Evolutionary conservation across 2,329 filamentous ascomycete species (phyloP), one percentile per base, ranked within the genome.

Genomic region (Ophiostoma tasmaniense): DNA sequence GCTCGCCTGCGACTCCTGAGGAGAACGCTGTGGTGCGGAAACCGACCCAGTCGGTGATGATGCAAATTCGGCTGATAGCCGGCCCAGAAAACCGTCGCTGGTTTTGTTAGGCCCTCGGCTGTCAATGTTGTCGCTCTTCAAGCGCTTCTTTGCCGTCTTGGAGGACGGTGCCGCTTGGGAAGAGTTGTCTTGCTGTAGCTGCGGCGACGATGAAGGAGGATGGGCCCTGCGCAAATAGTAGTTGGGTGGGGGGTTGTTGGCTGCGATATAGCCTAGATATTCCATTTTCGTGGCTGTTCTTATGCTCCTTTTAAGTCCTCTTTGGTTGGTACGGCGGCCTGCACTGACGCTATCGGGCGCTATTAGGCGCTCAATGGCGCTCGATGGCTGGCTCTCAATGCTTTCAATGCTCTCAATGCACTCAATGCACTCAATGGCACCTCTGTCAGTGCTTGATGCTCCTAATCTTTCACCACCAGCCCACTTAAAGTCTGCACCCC

Each of bases 241-340:
- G 33, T 67, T 67, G 65, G 70, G 67, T 67, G 68, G 68, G 69
- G 68, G 70, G 52, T 70, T 68, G 64, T 70, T 70, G 65, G 69
- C 66, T 13, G 71, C 70, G 45, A 71, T 68, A 64, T 72, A 72
- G 37, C 71, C 72, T 66, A 71, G 66, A 65, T 71, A 70, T 68
- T 73, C 72, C 69, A 73, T 73, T 67, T 62, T 68, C 64, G 25
- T 61, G 22, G 25, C 6, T 61, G 14, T 30, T 17, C 20, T 45
- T 50, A 61, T 62, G 35, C 50, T 67, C n/a, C 33, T 64, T 37
- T 64, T 17, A 10, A 28, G 61, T 67, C n/a, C 33, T 64, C 22
- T 64, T 17, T 14, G 17, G 61, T 37, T 55, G 50, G 10, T 11
- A 25, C 50, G 50, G 50, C 22, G 25, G 55, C 55, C 22, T 17